These are phyloP conservation scores for Vairimorpha necatrix DNA, from an alignment of 371 early-diverging fungal genomes.

Conservation along the genomic window DNA sequence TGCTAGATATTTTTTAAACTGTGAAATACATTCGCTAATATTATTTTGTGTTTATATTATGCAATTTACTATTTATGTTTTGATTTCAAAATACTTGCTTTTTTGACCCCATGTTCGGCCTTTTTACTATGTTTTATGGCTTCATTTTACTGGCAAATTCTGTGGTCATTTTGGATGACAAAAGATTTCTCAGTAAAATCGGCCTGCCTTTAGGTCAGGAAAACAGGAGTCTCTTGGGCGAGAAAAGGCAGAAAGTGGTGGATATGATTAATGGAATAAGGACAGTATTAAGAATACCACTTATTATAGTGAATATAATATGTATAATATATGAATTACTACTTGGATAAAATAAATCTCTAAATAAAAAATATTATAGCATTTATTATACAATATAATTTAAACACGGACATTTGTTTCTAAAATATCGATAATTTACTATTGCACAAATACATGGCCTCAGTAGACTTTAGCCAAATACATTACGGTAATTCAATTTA, in stretches of 20 bases:
- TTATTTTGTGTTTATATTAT: no score
- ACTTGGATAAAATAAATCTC: conserved; percentile 44
- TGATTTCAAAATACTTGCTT: no score
- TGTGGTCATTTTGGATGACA: conserved; percentile 57
- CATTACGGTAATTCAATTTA: no score
- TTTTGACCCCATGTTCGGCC: conserved; percentile 59
- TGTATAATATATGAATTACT: conserved; percentile 58
- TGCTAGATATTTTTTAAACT: no score
- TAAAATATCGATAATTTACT: no score
- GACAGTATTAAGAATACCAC: conserved; percentile 52
- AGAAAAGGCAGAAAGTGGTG: conserved; percentile 43
- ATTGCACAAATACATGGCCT: no score
- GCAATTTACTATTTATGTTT: no score
- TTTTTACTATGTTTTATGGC: conserved; percentile 51
- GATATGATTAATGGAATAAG: conserved; percentile 45
- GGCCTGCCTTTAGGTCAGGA: conserved; percentile 53
- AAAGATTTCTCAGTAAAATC: conserved; percentile 52
- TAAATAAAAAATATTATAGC: background rate
- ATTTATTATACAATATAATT: background rate
- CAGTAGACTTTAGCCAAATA: no score
- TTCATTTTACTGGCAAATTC: conserved; percentile 52
- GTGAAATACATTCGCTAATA: no score
- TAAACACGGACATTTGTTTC: no score
- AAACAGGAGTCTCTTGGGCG: conserved; percentile 19
- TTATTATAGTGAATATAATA: conserved; percentile 54